Evolutionary conservation across 73 alveolate genomes (phyloP), one percentile per base, ranked within the genome.

Genomic region (Uronychia binucleata): DNA sequence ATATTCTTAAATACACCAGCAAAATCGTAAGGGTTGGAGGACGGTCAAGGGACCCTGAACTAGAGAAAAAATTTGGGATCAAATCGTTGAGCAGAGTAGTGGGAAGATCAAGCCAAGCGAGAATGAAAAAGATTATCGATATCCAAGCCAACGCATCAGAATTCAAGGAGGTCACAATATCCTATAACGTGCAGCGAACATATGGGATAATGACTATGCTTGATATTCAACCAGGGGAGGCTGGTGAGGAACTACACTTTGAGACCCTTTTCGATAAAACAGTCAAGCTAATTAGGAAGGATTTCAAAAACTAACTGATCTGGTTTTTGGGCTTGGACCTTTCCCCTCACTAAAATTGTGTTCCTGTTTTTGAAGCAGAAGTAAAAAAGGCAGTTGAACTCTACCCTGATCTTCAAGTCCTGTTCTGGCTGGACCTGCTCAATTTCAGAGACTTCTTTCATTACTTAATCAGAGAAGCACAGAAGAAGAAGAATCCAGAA

Each of bases 1-100:
- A 86, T 34, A 93, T 96, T 67, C 74, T 84, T 76, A 85, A 87
- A 84, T 92, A 85, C 82, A 93, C 98, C 13, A 86, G 90, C 80
- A 87, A 86, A 46, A 91, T 94, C 28, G 96, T 94, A 0, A 95
- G 99, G 78, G 85, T 96, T 14, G 99, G 99, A 28, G 97, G 98
- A 77, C 81, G 95, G 77, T 90, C 95, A 32, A 81, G 85, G 90
- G 89, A 86, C 77, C 96, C 90, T 59, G 86, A 85, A 86, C 89
- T 90, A 77, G 78, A 75, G 87, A 75, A 89, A 78, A 83, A 88
- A 59, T 77, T 8, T 30, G 5, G 27, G 28, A 1, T 28, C 29
- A 77, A n/a, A 77, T 13, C 27, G 25, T 1, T 1, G 13, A 77
- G 8, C 82, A 19, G 19, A 46, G 19, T 46, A 5, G 5, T 77